Conservation (phyloP, 1,284 basidiomycete species). For the Boletus semigastroideus region DNA sequence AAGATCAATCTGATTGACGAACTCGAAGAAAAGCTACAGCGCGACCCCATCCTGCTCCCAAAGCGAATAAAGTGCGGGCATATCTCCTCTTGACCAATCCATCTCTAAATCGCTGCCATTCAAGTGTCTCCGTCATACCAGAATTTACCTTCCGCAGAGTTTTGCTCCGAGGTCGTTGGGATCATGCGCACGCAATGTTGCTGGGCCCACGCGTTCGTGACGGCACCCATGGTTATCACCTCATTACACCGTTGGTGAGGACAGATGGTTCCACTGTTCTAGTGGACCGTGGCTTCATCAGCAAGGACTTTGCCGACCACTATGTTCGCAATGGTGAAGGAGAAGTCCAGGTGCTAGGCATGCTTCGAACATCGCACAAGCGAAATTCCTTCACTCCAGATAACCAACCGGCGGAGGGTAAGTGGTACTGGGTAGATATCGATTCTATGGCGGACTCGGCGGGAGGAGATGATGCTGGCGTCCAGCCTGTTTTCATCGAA, state of each 20-base stretch:
- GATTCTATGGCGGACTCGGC: conserved; percentile 78
- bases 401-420: conserved; percentile 77
- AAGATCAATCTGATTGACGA: conserved; percentile 94
- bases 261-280: conserved; percentile 77
- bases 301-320: conserved; percentile 51
- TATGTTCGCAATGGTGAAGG: conserved; percentile 42
- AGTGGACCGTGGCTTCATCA: conserved; percentile 92
- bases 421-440: conserved; percentile 94
- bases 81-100: conserved; percentile 9
- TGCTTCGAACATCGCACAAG: conserved; percentile 70
- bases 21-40: conserved; percentile 86
- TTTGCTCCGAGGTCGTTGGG: conserved; percentile 73
- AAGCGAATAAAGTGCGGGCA: conserved; percentile 80
- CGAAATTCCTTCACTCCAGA: conserved; percentile 86
- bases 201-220: conserved; percentile 87
- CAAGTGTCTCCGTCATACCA: conserved; percentile 68
- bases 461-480: conserved; percentile 66
- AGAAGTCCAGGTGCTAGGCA: conserved; percentile 68
- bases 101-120: conserved; percentile 16
- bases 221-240: conserved; percentile 83
- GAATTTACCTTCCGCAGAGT: conserved; percentile 91
- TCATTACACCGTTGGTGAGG: conserved; percentile 84
- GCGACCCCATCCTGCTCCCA: conserved; percentile 80
- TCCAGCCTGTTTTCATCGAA: conserved; percentile 86
- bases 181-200: conserved; percentile 75